phyloP scores from a whole-genome alignment of 306 rosid genomes.

The Carpinus viminea region DNA sequence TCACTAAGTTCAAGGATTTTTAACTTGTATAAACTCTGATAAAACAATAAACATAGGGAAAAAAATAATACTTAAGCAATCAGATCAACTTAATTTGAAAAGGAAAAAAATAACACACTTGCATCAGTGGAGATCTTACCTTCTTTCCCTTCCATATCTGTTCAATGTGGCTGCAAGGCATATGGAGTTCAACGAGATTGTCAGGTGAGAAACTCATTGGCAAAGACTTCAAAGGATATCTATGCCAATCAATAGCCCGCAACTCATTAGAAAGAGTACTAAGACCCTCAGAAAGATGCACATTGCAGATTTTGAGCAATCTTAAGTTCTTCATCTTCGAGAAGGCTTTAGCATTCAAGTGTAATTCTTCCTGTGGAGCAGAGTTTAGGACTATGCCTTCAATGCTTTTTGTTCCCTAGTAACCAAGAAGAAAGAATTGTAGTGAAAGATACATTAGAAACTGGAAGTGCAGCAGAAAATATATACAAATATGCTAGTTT shows the following conservation, averaged over 20 bases:
- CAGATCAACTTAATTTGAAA: not conserved
- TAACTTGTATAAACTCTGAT: not conserved
- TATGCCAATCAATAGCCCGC: no score
- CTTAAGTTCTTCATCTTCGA: no score
- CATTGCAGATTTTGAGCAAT: no score
- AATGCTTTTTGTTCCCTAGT: constrained; percentile 32
- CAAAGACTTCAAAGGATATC: no score
- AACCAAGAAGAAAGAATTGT: not conserved
- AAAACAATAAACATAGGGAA: not conserved
- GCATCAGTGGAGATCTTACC: not conserved
- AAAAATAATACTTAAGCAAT: not conserved
- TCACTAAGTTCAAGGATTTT: not conserved
- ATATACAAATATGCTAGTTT: not conserved
- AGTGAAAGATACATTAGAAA: not conserved
- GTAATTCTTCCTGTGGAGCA: no score
- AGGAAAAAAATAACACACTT: not conserved
- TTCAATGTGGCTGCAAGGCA: not conserved
- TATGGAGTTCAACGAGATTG: not conserved
- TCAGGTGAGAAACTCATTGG: not conserved
- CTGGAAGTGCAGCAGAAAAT: not conserved
- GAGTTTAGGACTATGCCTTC: not conserved
- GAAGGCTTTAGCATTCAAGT: no score
- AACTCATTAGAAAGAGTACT: no score
- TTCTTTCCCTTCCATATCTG: not conserved
- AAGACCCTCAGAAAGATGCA: no score